Evolutionary conservation across 257 asterid species (phyloP), one percentile per base, ranked within the genome.

Genomic region (Eustoma russellianum): DNA sequence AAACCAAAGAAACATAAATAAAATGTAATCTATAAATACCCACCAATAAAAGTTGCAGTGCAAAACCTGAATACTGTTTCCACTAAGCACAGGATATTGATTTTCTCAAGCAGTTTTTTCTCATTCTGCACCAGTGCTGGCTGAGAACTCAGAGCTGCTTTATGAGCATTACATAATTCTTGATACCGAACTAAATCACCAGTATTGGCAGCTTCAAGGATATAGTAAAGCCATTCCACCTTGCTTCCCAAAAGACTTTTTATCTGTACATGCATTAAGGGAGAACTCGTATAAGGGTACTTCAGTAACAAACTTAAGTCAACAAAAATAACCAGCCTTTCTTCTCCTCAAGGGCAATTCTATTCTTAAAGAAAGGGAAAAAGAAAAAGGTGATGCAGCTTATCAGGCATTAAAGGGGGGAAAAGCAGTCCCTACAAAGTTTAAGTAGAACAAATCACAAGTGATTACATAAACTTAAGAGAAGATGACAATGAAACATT

Each of bases 1-100:
- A 64, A 44, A 14, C 30, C 15, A 59, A 24, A 17, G 13, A 6
- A 35, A 66, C 14, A 8, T 33, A 47, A 52, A 24, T 34, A 34
- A 17, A 53, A 19, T 64, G 30, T 24, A 24, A 24, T 24, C 30
- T 24, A 24, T 4, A 24, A 24, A 24, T 55, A 30, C 59, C 50
- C 30, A 55, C 19, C 11, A 5, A 24, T 24, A 24, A 24, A 24
- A 24, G 30, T 1, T 24, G 30, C 30, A 24, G 30, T 24, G 30
- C 3, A 24, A 61, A 52, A 89, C 97, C 95, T 83, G 87, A 90
- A 83, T 50, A 86, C 83, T 47, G 80, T 90, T 66, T 90, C 97
- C 96, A 90, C 86, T 78, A 90, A 79, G 69, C 94, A 79, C 46
- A 90, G 94, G 66, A 90, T 90, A 79, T 90, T 90, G 61, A 90